phyloP scores from a whole-genome alignment of 352 stramenopile species.

The Globisporangium mamillatum region DNA sequence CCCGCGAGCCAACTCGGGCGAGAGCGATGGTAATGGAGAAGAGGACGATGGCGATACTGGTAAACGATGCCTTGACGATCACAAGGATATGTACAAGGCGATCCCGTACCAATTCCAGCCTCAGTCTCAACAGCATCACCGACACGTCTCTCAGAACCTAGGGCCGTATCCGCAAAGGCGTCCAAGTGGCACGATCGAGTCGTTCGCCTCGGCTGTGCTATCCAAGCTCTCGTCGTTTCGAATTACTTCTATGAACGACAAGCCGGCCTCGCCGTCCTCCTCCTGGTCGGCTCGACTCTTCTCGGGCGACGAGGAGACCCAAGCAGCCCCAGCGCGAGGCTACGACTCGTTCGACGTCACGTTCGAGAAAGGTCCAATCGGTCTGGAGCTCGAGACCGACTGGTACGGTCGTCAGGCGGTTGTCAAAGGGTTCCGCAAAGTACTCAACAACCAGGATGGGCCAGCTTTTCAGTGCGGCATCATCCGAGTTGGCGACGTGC shows the following conservation, averaged over 20 bases:
- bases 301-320: slow-evolving; percentile 10
- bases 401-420: slow-evolving; percentile 73
- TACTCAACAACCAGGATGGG: slow-evolving; percentile 45
- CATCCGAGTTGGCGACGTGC: slow-evolving; percentile 66
- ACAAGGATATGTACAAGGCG: slow-evolving; percentile 11
- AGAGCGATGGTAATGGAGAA: background rate
- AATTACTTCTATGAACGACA: background rate
- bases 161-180: background rate
- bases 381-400: slow-evolving; percentile 68
- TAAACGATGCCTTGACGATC: background rate
- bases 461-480: slow-evolving; percentile 53
- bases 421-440: slow-evolving; percentile 61
- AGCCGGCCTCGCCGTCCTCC: background rate
- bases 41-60: background rate
- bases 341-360: slow-evolving; percentile 75
- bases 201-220: slow-evolving; percentile 8
- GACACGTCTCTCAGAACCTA: background rate
- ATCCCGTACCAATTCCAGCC: slow-evolving; percentile 1
- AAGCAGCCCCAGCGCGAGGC: slow-evolving; percentile 25
- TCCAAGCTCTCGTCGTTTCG: slow-evolving; percentile 10
- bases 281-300: slow-evolving; percentile 15
- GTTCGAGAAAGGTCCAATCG: slow-evolving; percentile 59
- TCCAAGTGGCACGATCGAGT: slow-evolving; percentile 5
- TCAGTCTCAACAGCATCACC: background rate
- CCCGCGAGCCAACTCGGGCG: slow-evolving; percentile 3